These are phyloP conservation scores for Leavenworthia alabamica DNA, from an alignment of 345 rosid genomes.

Conservation along the genomic window DNA sequence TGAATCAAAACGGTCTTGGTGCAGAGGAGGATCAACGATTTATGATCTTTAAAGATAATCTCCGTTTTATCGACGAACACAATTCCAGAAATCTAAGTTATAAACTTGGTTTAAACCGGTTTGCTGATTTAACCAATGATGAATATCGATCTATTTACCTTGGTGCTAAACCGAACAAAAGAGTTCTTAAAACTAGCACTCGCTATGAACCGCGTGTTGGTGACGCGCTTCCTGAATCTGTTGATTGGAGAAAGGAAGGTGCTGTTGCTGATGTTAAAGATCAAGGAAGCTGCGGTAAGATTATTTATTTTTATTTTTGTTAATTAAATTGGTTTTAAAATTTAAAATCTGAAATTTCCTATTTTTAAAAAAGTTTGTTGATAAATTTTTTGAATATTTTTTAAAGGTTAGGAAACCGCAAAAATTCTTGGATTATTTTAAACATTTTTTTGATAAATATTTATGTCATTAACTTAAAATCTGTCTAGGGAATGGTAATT, in stretches of 20 bases:
- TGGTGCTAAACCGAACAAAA: too few species aligned
- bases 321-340: too few species aligned
- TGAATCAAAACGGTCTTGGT: slow-evolving; percentile 44
- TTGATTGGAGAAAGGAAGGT: slow-evolving; percentile 81
- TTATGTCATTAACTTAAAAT: too few species aligned
- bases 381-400: too few species aligned
- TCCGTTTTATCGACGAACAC: slow-evolving; percentile 43
- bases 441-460: too few species aligned
- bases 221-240: slow-evolving; percentile 45
- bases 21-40: slow-evolving; percentile 54
- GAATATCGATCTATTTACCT: too few species aligned
- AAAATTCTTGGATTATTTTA: too few species aligned
- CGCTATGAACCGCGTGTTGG: slow-evolving; percentile 25
- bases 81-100: slow-evolving; percentile 39
- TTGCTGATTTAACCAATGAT: slow-evolving; percentile 57
- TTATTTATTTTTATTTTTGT: too few species aligned
- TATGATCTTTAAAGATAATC: slow-evolving; percentile 51
- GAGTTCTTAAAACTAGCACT: too few species aligned
- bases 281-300: slow-evolving; percentile 76
- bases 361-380: too few species aligned
- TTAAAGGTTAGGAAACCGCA: too few species aligned
- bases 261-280: slow-evolving; percentile 66
- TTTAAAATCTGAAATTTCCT: background rate
- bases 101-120: slow-evolving; percentile 48
- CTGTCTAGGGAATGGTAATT: too few species aligned